Conservation (phyloP, 192 early-diverging fungal genomes). For the Spizellomyces sp. region DNA sequence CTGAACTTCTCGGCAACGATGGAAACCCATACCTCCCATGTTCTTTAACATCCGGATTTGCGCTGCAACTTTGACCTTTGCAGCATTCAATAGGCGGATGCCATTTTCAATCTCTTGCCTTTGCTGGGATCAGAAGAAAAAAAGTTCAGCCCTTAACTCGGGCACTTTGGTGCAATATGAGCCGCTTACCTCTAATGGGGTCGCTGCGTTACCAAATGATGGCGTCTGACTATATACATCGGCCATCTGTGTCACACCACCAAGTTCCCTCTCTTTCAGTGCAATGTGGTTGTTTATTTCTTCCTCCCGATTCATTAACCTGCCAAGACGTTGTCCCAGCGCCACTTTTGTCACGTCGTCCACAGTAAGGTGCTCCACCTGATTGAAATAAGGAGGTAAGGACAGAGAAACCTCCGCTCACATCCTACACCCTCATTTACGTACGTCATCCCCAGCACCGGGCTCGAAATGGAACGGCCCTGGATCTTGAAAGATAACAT, state of each 20-base stretch:
- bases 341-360: conserved; percentile 47
- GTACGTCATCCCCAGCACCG: conserved; percentile 33
- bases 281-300: conserved; percentile 27
- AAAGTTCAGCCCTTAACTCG: background rate
- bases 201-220: conserved; percentile 38
- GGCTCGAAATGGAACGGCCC: conserved; percentile 36
- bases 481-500: conserved; percentile 36
- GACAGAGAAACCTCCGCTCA: background rate
- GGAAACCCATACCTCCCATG: conserved; percentile 28
- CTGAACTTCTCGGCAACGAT: background rate
- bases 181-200: conserved; percentile 35
- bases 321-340: conserved; percentile 46
- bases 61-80: conserved; percentile 15
- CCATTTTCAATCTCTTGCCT: conserved; percentile 43
- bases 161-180: background rate
- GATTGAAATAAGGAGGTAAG: background rate
- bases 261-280: conserved; percentile 41
- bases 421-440: background rate
- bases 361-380: conserved; percentile 33
- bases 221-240: conserved; percentile 39
- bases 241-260: conserved; percentile 34
- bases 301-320: conserved; percentile 30
- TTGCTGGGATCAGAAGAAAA: conserved; percentile 27
- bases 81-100: conserved; percentile 40
- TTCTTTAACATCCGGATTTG: conserved; percentile 39